Evolutionary conservation across 352 stramenopile genomes (phyloP).

Genomic region (Pythium grandisporangium): DNA sequence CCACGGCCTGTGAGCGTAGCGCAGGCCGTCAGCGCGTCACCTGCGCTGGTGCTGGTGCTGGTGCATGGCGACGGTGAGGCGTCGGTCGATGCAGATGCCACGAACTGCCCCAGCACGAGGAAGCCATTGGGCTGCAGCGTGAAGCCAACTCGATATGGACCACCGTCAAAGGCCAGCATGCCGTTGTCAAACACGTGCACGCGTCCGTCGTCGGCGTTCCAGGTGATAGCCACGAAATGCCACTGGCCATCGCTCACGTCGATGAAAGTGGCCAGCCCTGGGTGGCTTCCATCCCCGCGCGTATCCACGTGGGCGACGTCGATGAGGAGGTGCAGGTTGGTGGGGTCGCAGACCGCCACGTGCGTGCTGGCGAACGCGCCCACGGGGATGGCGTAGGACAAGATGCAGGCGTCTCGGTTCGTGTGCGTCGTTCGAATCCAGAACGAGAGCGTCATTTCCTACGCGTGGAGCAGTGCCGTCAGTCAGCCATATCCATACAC

Average conservation of each 20-base stretch:
- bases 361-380: constrained; percentile 11
- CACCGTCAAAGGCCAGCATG: constrained; percentile 58
- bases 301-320: constrained; percentile 18
- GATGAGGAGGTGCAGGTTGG: constrained; percentile 40
- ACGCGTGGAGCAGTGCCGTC: constrained; percentile 1
- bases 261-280: constrained; percentile 37
- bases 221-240: constrained; percentile 57
- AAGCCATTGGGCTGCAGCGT: constrained; percentile 18
- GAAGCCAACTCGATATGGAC: constrained; percentile 34
- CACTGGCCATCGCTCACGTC: constrained; percentile 56
- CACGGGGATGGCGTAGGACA: constrained; percentile 25
- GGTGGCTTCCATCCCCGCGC: background rate
- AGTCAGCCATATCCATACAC: no score
- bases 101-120: constrained; percentile 37
- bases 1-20: constrained; percentile 11
- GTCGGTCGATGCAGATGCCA: constrained; percentile 8
- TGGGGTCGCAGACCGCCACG: constrained; percentile 49
- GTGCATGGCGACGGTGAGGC: background rate
- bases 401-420: constrained; percentile 21
- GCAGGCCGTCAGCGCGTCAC: constrained; percentile 12
- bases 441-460: constrained; percentile 47
- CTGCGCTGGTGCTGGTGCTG: background rate
- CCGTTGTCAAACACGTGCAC: constrained; percentile 54
- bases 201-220: constrained; percentile 43
- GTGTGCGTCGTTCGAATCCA: constrained; percentile 45